Conservation (phyloP, 176 grass and related monocot genomes). For the Lolium rigidum region DNA sequence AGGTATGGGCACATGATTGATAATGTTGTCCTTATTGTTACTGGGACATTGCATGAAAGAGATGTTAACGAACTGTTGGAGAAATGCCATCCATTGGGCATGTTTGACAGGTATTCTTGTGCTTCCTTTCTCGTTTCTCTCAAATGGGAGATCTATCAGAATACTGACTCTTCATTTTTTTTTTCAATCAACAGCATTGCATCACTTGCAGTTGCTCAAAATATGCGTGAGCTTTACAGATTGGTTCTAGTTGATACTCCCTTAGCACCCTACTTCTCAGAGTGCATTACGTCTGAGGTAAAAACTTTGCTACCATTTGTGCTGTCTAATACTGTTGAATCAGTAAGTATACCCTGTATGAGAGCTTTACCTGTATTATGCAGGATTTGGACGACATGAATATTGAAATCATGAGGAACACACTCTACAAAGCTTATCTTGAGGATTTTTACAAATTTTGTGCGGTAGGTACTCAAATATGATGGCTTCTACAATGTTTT, state of each 20-base stretch:
- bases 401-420: conserved; percentile 99
- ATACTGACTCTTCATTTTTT: conserved; percentile 33
- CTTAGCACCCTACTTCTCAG: conserved; percentile 95
- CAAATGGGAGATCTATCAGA: conserved; percentile 22
- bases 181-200: conserved; percentile 71
- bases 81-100: conserved; percentile 98
- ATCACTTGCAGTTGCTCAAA: conserved; percentile 96
- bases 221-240: conserved; percentile 99
- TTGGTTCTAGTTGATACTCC: conserved; percentile 95
- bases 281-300: conserved; percentile 99
- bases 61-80: conserved; percentile 95
- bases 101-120: conserved; percentile 95
- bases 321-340: conserved; percentile 27
- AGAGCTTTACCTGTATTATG: conserved; percentile 32
- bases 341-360: conserved; percentile 28
- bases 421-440: conserved; percentile 99
- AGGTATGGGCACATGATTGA: conserved; percentile 98
- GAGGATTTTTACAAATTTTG: conserved; percentile 97
- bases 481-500: conserved; percentile 1
- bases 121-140: conserved; percentile 16
- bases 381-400: conserved; percentile 99
- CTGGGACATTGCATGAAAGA: conserved; percentile 97
- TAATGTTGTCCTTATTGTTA: conserved; percentile 99
- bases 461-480: conserved; percentile 52
- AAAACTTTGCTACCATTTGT: conserved; percentile 17